A percentile compares a stretch with the other conserved stretches of the same genome.
Conservation (phyloP, 768 basidiomycete genomes). For the Trametes maxima region DNA sequence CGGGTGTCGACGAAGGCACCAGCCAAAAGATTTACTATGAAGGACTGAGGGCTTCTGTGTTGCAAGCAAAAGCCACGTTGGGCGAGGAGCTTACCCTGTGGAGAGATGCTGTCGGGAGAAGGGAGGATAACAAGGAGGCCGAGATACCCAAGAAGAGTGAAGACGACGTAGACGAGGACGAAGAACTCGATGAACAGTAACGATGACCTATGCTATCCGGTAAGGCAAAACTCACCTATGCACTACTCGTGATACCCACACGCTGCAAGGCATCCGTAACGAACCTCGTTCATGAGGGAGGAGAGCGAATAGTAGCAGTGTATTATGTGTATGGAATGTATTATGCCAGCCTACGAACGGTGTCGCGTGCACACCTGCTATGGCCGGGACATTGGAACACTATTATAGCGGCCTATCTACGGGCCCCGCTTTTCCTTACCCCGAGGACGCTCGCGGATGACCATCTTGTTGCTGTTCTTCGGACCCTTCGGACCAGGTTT, state of each 20-base stretch:
- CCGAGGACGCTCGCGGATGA: conserved; percentile 81
- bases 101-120: conserved; percentile 72
- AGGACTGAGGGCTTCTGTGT: conserved; percentile 50
- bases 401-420: conserved; percentile 4
- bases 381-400: neutral
- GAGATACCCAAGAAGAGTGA: conserved; percentile 43
- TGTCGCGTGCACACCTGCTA: neutral
- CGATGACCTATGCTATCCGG: neutral
- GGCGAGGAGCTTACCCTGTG: conserved; percentile 74
- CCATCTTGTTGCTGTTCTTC: conserved; percentile 89
- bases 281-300: neutral
- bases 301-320: conserved; percentile 15
- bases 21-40: conserved; percentile 50
- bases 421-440: conserved; percentile 53
- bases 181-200: conserved; percentile 34
- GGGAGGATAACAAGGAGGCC: conserved; percentile 62
- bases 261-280: neutral
- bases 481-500: conserved; percentile 91
- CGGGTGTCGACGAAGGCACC: conserved; percentile 9
- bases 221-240: neutral
- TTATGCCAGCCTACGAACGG: neutral
- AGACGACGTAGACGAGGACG: conserved; percentile 50
- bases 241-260: too few relatives aligned
- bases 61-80: conserved; percentile 52
- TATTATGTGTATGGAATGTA: conserved; percentile 22